phyloP scores from a whole-genome alignment of 768 basidiomycete species.

The Aureoboletus auriporus region DNA sequence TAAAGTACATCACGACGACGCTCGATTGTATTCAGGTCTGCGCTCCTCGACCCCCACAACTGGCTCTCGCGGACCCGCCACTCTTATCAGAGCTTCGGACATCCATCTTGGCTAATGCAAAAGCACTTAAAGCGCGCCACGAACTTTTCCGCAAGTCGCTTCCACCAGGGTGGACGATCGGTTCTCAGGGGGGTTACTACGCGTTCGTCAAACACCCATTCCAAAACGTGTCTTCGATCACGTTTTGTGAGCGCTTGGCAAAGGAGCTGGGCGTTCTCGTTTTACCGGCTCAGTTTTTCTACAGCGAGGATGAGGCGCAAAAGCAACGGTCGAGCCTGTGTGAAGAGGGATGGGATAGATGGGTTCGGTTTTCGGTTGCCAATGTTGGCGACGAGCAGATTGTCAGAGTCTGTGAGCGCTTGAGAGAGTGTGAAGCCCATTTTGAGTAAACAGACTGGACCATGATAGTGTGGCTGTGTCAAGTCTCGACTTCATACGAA shows the following conservation, averaged over 20 bases:
- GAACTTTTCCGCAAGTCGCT: conserved; percentile 49
- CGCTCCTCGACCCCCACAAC: conserved; percentile 67
- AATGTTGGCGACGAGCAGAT: conserved; percentile 70
- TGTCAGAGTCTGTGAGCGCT: conserved; percentile 45
- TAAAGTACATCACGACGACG: conserved; percentile 48
- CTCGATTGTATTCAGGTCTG: conserved; percentile 83
- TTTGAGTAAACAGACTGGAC: conserved; percentile 44
- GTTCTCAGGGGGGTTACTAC: conserved; percentile 69
- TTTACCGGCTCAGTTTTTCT: conserved; percentile 67
- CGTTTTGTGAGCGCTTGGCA: conserved; percentile 59
- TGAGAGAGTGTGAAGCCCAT: conserved; percentile 35
- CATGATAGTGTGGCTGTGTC: neutral
- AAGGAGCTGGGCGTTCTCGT: conserved; percentile 58
- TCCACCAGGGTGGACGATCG: conserved; percentile 55
- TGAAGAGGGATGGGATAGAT: conserved; percentile 46
- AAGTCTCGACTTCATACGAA: conserved; percentile 6
- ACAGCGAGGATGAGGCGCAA: conserved; percentile 9
- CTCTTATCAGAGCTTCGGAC: conserved; percentile 50
- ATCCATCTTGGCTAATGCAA: conserved; percentile 50
- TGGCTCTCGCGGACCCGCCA: conserved; percentile 50
- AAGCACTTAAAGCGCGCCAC: conserved; percentile 49
- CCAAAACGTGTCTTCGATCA: conserved; percentile 37
- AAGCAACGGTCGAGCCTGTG: conserved; percentile 17
- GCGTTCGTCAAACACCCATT: conserved; percentile 76
- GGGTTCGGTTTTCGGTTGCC: conserved; percentile 78